Evolutionary conservation across 345 rosid genomes (phyloP), one percentile per base, ranked within the genome.

Genomic region (Salix brachista): DNA sequence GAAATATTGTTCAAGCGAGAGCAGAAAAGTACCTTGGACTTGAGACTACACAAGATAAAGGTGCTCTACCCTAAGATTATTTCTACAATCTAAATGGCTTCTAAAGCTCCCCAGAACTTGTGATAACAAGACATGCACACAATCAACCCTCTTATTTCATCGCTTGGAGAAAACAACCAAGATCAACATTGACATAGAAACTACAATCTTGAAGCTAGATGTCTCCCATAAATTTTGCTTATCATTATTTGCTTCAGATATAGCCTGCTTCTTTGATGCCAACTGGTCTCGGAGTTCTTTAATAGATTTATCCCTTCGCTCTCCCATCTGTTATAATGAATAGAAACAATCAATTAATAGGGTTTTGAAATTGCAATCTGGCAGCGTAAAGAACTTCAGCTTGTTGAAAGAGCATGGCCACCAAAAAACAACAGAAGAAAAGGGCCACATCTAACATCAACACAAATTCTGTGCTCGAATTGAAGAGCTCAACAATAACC

Each of bases 141-240:
- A 70, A 30, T 7, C 14, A 32, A 54, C 26, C 36, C 2, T 32
- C 42, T 39, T 12, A 11, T 42, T 70, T 86, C 79, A 93, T 69
- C 91, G 88, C 92, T 86, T 95, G 17, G 98, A 91, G 79, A 93
- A 81, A 71, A 86, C 89, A 37, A 91, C 96, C 84, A 90, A 77
- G 72, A 93, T 80, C 87, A 91, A 79, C 99, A 96, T 91, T 11
- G 97, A 96, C 96, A 95, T 80, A 67, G 96, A 90, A 75, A 86
- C 91, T 58, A 91, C 87, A 64, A 91, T 73, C 89, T 93, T 91
- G 89, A 96, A 96, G 78, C 93, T 82, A 19, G 93, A 88, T 66
- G 86, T 82, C 78, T 96, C 97, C 99, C 96, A 93, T 75, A 92
- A 92, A 78, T 91, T 92, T 62, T 74, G 86, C 62, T 90, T 91